Base-by-base conservation (phyloP, 2,329 filamentous ascomycete genomes). In the Pestalotiopsis sp. region DNA sequence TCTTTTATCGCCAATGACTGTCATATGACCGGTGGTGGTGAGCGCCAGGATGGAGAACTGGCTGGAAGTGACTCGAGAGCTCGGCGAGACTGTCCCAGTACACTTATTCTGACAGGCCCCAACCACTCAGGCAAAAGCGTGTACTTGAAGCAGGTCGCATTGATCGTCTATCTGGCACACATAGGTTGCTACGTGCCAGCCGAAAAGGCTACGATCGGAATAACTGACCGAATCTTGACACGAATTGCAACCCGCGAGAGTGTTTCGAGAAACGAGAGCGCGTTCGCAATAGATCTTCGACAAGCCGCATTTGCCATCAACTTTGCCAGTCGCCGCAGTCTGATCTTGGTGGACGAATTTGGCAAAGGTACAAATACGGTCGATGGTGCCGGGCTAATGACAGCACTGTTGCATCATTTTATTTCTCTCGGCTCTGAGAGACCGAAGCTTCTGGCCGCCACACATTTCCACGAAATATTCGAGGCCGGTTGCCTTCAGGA, bases 91-190 rank as follows among this genome's bases (percentile, higher is more conserved):
- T 72, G 79, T 2, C 90, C 92, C 13, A 93, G 88, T 72, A 91
- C 94, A 81, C 78, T 98, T 13, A 82, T 98, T 5, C 80, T 99
- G 74, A 98, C 96, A 0, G 96, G 96, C 0, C 95, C 96, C 4
- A 99, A 99, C 74, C 97, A 96, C 78, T 98, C 96, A 0, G 96
- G 96, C 0, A 99, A 99, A 80, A 98, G 94, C 73, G 89, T 98
- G 0, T 98, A 97, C 79, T 86, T 98, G 77, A 99, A 97, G 79
- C 95, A 99, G 78, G 89, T 93, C 39, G 96, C 95, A 4, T 83
- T 98, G 64, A 96, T 97, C 69, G 91, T 97, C 14, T 98, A 96
- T 77, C 87, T 99, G 79, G 93, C 96, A 0, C 96, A 99, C 76
- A 88, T 97, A 66, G 96, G 96, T 65, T 95, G 94, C 77, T 98